These are phyloP conservation scores for Sclerotinia subarctica DNA, from an alignment of 2,329 filamentous ascomycete species.

Conservation along the genomic window DNA sequence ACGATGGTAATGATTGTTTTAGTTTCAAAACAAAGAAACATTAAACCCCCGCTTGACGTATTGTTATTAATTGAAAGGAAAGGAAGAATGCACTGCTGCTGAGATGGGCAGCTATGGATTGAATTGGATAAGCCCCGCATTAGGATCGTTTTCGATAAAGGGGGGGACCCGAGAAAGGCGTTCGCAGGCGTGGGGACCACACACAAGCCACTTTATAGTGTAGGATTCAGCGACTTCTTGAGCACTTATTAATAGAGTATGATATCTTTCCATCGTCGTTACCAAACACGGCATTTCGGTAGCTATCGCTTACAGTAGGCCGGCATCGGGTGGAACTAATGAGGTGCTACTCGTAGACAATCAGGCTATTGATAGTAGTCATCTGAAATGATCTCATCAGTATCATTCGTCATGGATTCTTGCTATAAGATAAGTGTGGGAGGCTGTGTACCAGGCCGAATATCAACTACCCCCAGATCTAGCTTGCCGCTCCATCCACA, in stretches of 20 bases:
- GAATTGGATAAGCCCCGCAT: constrained; percentile 14
- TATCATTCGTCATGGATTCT: constrained; percentile 8
- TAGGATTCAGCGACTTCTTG: background rate
- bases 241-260: background rate
- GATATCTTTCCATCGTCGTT: background rate
- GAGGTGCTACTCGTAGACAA: background rate
- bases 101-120: background rate
- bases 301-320: background rate
- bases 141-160: background rate
- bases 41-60: background rate
- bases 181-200: background rate
- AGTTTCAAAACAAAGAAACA: constrained; percentile 6
- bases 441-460: background rate
- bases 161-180: background rate
- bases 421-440: constrained; percentile 5
- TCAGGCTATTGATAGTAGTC: constrained; percentile 9
- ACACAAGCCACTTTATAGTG: background rate
- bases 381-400: constrained; percentile 8
- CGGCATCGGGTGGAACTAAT: background rate
- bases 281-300: background rate
- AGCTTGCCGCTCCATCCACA: constrained; percentile 1
- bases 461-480: background rate
- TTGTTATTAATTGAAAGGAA: background rate
- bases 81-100: background rate
- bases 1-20: background rate